These are phyloP conservation scores for Penicillium lividum DNA, from an alignment of 495 filamentous ascomycete species.

Conservation along the genomic window DNA sequence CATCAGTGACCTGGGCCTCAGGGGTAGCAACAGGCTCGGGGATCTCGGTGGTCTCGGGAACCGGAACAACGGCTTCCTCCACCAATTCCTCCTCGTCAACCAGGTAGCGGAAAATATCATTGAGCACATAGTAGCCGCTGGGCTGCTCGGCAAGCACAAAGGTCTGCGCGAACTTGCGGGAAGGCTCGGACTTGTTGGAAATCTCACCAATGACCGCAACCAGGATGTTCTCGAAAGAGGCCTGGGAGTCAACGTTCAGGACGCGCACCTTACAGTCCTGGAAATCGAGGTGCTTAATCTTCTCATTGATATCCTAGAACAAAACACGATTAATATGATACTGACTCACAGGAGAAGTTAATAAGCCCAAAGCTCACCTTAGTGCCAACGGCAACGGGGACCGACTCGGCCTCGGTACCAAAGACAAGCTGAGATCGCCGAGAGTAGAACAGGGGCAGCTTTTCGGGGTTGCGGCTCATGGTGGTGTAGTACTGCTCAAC, in stretches of 20 bases:
- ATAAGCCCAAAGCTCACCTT: slow-evolving; percentile 59
- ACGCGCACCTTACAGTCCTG: slow-evolving; percentile 98
- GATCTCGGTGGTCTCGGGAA: slow-evolving; percentile 34
- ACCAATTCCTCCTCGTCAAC: slow-evolving; percentile 75
- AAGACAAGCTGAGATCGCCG: slow-evolving; percentile 81
- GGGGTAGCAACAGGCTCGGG: slow-evolving; percentile 28
- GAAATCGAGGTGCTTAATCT: slow-evolving; percentile 88
- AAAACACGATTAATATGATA: not conserved
- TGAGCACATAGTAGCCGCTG: slow-evolving; percentile 96
- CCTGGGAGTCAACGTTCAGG: slow-evolving; percentile 95
- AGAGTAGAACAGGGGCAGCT: slow-evolving; percentile 85
- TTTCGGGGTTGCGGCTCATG: slow-evolving; percentile 89
- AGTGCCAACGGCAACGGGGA: slow-evolving; percentile 79
- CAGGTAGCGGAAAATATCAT: slow-evolving; percentile 95
- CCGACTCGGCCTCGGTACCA: slow-evolving; percentile 82
- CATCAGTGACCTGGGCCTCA: slow-evolving; percentile 36
- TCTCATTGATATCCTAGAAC: slow-evolving; percentile 76
- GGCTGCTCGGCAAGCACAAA: slow-evolving; percentile 96
- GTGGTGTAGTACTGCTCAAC: slow-evolving; percentile 99
- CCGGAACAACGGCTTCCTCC: slow-evolving; percentile 55
- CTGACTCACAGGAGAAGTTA: not conserved
- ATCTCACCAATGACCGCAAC: slow-evolving; percentile 98
- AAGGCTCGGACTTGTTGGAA: slow-evolving; percentile 84
- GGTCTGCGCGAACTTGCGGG: slow-evolving; percentile 96
- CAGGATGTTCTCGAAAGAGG: slow-evolving; percentile 86